Base-by-base conservation (phyloP, 164 flowering plant genomes). In the Sextonia rubra region DNA sequence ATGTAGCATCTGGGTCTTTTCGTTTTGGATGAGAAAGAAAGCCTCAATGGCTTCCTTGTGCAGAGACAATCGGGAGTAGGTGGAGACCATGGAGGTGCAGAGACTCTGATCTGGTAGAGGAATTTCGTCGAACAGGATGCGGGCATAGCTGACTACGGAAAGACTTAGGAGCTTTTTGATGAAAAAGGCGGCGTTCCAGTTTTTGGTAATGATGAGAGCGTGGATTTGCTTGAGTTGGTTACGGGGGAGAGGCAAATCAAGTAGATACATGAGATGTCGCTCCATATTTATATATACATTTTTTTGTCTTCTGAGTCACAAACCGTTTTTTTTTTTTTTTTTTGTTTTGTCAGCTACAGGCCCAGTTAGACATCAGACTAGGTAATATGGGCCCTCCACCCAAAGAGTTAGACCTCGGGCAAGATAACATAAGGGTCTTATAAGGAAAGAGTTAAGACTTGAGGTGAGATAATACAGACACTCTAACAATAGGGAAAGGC, bases 191-290 rank as follows among this genome's bases (percentile, higher is more conserved):
- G 80, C 76, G 49, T 61, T 68, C 49, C 23, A n/a, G 70, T 73
- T 30, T 1, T 70, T 74, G 47, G 66, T 77, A 74, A 80, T 47
- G 69, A 83, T 68, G 30, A 80, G 71, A 68, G 83, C 68, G 55
- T 85, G 88, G 29, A 82, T 48, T 77, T 83, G 83, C 70, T 78
- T 82, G 63, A 85, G 67, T 14, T 83, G 83, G 58, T 69, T 76
- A 8, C 73, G 29, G 62, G 26, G 71, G 17, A 64, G 47, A 47
- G 77, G 26, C n/a, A 77, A 52, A 47, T 75, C 75, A 26, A 83
- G 79, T 14, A 78, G 24, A 64, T 22, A 24, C 22, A 80, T 2
- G 12, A 83, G 74, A 66, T 75, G 67, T 56, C 73, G 76, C 12
- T 79, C 82, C 85, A 84, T 84, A 7, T 48, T 49, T 12, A n/a